A percentile compares a stretch with the other conserved stretches of the same genome.
Evolutionary conservation across 176 grass and related monocot species (phyloP).

Genomic region (Oryza rufipogon): DNA sequence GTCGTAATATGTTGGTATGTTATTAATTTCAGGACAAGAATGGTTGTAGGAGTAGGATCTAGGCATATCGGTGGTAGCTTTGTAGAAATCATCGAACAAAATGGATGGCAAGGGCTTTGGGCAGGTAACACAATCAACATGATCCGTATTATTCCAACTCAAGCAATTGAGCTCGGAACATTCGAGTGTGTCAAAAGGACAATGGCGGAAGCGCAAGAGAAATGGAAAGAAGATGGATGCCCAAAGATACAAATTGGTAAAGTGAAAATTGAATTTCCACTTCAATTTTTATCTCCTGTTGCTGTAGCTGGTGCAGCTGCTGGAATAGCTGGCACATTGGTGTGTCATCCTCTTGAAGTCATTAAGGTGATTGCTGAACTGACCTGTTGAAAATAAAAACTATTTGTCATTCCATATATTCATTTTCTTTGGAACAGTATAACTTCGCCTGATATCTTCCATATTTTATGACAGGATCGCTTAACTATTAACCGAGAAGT

Average conservation of each 20-base stretch:
- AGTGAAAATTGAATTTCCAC: constrained; percentile 55
- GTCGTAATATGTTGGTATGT: constrained; percentile 20
- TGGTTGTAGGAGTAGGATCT: constrained; percentile 89
- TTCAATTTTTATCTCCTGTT: constrained; percentile 63
- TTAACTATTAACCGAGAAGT: constrained; percentile 61
- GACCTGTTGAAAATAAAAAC: neutral
- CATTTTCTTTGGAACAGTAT: constrained; percentile 5
- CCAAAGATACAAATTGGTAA: constrained; percentile 58
- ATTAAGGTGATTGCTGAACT: constrained; percentile 59
- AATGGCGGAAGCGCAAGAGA: constrained; percentile 56
- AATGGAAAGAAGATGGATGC: constrained; percentile 61
- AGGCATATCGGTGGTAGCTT: constrained; percentile 68
- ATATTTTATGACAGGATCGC: constrained; percentile 61
- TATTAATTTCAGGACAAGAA: constrained; percentile 69
- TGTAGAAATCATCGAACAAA: constrained; percentile 64
- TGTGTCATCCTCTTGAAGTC: constrained; percentile 92
- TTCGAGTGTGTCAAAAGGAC: constrained; percentile 79
- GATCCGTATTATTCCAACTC: constrained; percentile 74
- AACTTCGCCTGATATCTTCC: constrained; percentile 4
- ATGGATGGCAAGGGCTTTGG: constrained; percentile 86
- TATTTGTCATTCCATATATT: constrained; percentile 5
- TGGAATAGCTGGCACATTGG: constrained; percentile 69
- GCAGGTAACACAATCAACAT: constrained; percentile 86
- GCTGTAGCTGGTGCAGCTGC: constrained; percentile 74
- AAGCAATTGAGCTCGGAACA: constrained; percentile 74